Evolutionary conservation across 805 yeast species (phyloP), one percentile per base, ranked within the genome.

Genomic region (Saccharomycopsis olivae): DNA sequence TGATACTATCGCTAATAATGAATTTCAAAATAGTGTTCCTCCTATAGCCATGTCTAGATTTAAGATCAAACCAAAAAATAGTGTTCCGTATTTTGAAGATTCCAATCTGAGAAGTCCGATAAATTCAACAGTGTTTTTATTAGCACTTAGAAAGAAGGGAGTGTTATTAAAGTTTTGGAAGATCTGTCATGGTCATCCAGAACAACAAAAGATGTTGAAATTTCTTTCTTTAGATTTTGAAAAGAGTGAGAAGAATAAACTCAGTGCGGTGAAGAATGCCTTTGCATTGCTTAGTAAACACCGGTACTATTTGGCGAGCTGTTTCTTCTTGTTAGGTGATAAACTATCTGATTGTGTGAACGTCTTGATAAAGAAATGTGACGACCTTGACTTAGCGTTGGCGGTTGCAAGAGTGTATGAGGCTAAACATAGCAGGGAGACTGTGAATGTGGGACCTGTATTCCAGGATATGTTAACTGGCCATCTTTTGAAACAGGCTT

Each of bases 211-310:
- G 54, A 83, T 89, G 77, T 49, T 85, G 37, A 79, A 69, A 51
- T 83, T 89, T 51, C 62, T 89, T 50, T 64, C 66, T 16, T 80
- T 88, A 54, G 92, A 92, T 53, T 89, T 88, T 56, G 59, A 62
- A 3, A 73, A 77, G 39, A 15, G n/a, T 10, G 67, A 69, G 13
- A 65, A 96, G 37, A 88, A 96, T 96, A 73, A 66, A 49, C 67
- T 83, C 0, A 96, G 96, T 1, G 96, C 97, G 0, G 58, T 76
- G 51, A 92, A 92, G 53, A 89, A 89, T 60, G 97, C 97, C 0
- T 89, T 75, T 64, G 97, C 85, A 0, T 61, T 89, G 32, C 57
- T 92, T 48, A 84, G 96, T 46, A 86, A 86, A 52, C 98, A 88
- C 57, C 64, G 97, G 31, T 83, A 70, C 52, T 61, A 71, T 55